phyloP scores from a whole-genome alignment of 108 stramenopile genomes.

The Skeletonema marinoi region DNA sequence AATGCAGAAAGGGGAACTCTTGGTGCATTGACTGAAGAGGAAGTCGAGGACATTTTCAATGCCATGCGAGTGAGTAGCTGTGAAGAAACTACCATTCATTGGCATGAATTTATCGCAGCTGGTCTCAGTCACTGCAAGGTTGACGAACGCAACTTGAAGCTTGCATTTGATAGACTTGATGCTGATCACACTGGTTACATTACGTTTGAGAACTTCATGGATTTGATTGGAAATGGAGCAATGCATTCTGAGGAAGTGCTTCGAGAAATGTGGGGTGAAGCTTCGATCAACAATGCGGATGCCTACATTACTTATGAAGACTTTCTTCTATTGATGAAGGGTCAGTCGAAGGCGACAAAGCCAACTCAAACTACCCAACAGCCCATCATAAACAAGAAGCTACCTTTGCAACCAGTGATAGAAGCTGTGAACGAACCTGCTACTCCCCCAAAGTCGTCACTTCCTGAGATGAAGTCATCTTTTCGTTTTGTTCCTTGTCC shows the following conservation, averaged over 20 bases:
- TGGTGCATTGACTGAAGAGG: slow-evolving; percentile 71
- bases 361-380: slow-evolving; percentile 5
- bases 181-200: slow-evolving; percentile 77
- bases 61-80: slow-evolving; percentile 58
- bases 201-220: slow-evolving; percentile 73
- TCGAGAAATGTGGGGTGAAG: slow-evolving; percentile 61
- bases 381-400: neutral
- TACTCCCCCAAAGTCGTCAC: neutral
- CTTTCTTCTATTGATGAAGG: slow-evolving; percentile 65
- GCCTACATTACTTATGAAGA: slow-evolving; percentile 63
- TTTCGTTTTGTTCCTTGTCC: slow-evolving; percentile 31
- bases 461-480: neutral
- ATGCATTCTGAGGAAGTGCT: slow-evolving; percentile 61
- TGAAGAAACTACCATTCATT: slow-evolving; percentile 71
- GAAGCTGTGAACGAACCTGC: neutral
- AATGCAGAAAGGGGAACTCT: slow-evolving; percentile 65
- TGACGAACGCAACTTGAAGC: slow-evolving; percentile 78
- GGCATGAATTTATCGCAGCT: slow-evolving; percentile 89
- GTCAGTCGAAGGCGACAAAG: slow-evolving; percentile 44
- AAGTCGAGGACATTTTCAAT: slow-evolving; percentile 79
- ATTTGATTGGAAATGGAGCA: slow-evolving; percentile 66
- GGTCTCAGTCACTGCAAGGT: slow-evolving; percentile 78
- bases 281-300: slow-evolving; percentile 40
- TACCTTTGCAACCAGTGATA: slow-evolving; percentile 6
- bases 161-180: slow-evolving; percentile 88